Base-by-base conservation (phyloP, 257 asterid species). In the Thymus quinquecostatus region DNA sequence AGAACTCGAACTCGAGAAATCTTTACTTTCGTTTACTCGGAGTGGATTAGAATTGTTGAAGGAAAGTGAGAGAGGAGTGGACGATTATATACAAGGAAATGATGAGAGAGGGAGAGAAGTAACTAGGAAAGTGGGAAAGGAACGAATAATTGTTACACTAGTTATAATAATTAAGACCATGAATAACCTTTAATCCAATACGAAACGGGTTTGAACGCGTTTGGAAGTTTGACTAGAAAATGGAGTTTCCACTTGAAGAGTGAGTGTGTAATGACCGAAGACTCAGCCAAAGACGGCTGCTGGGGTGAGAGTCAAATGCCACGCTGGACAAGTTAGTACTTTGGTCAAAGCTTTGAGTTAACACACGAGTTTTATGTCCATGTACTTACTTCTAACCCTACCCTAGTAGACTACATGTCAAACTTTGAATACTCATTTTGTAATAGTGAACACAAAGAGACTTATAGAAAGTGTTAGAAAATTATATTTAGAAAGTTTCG, bases 61-160 rank as follows among this genome's bases (percentile, higher is more conserved):
- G 7, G 58, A 45, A 12, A 53, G 32, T 60, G 70, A 8, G 69
- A 11, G 34, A 32, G 27, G 72, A 64, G 72, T 53, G 10, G 57
- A 13, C 43, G 75, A 40, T 59, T 74, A 40, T 79, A 79, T 74
- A 79, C 55, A 50, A 4, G 13, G 41, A 21, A 21, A 44, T 8
- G 67, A 48, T 10, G 28, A 7, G 38, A 65, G 38, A 30, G 48
- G 36, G 21, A 21, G 21, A 41, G 82, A 65, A 64, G 66, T 7
- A 43, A 68, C 72, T 4, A 10, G 67, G 83, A 70, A 75, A 61
- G 77, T 50, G 79, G 61, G 73, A 65, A 10, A 32, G 56, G 55
- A 77, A 50, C 33, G 56, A 51, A 28, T 5, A 38, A 36, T 70
- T 7, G 69, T 47, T 59, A 14, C 14, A 9, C 59, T 8, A 21